phyloP scores from a whole-genome alignment of 2,329 filamentous ascomycete species.

The Cytospora piceicola region DNA sequence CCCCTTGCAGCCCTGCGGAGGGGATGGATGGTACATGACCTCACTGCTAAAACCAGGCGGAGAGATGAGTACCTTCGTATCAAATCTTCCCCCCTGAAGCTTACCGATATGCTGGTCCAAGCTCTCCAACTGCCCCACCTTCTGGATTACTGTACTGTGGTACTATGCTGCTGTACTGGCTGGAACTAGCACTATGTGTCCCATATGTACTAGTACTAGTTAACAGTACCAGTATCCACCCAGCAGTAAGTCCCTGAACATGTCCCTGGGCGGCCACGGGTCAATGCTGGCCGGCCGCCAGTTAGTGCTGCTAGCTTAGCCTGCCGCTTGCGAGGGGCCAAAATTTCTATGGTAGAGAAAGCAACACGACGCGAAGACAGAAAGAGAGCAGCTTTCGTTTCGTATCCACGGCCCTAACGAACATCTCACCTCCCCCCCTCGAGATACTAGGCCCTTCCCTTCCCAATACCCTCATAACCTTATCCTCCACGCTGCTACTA shows the following conservation, averaged over 20 bases:
- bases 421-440: constrained; percentile 6
- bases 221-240: neutral
- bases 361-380: constrained; percentile 3
- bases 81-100: neutral
- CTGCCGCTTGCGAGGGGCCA: constrained; percentile 18
- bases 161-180: too few relatives aligned
- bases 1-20: constrained; percentile 10
- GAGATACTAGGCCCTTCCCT: neutral
- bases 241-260: neutral
- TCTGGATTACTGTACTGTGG: neutral
- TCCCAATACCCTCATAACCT: neutral
- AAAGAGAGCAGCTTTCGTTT: constrained; percentile 6
- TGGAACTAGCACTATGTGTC: too few relatives aligned
- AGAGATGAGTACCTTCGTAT: constrained; percentile 3
- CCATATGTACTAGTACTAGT: too few relatives aligned
- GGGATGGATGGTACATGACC: constrained; percentile 7
- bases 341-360: constrained; percentile 23
- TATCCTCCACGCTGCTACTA: constrained; percentile 18
- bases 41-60: neutral
- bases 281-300: neutral
- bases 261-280: neutral
- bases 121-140: constrained; percentile 1
- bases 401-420: constrained; percentile 11
- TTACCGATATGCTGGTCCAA: constrained; percentile 20
- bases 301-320: constrained; percentile 8